Conservation (phyloP, 129 eudicot genomes). For the Pseudognaphalium luteoalbum region DNA sequence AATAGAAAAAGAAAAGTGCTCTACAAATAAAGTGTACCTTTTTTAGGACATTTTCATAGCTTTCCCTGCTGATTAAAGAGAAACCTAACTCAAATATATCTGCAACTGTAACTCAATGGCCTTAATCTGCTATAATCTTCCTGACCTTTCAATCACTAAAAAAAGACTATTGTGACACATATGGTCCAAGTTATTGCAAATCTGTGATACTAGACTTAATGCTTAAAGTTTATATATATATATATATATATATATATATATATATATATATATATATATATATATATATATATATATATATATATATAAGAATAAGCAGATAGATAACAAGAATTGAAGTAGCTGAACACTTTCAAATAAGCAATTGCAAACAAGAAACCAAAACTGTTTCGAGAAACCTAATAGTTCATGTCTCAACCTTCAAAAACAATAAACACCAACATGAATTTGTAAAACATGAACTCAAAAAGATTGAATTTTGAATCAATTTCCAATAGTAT, state of each 20-base stretch:
- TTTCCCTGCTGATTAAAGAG: constrained; percentile 91
- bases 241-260: too few species aligned
- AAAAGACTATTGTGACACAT: neutral
- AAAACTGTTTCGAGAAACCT: neutral
- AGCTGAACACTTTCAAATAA: neutral
- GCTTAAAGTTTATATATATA: too few species aligned
- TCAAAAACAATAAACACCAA: neutral
- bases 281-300: too few species aligned
- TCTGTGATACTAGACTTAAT: neutral
- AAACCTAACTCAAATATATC: constrained; percentile 94
- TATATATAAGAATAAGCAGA: neutral
- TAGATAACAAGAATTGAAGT: neutral
- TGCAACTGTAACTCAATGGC: constrained; percentile 97
- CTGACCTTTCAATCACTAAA: constrained; percentile 55
- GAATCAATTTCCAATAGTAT: constrained; percentile 75
- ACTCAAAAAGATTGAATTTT: constrained; percentile 19
- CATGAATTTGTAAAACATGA: too few species aligned
- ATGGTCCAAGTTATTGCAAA: neutral
- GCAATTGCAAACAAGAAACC: neutral
- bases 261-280: too few species aligned
- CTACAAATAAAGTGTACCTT: constrained; percentile 60
- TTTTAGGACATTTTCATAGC: constrained; percentile 97
- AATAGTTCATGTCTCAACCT: neutral
- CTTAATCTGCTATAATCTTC: constrained; percentile 99
- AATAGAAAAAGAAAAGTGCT: constrained; percentile 24